Conservation (phyloP, 805 yeast genomes). For the Suhomyces prunicola region DNA sequence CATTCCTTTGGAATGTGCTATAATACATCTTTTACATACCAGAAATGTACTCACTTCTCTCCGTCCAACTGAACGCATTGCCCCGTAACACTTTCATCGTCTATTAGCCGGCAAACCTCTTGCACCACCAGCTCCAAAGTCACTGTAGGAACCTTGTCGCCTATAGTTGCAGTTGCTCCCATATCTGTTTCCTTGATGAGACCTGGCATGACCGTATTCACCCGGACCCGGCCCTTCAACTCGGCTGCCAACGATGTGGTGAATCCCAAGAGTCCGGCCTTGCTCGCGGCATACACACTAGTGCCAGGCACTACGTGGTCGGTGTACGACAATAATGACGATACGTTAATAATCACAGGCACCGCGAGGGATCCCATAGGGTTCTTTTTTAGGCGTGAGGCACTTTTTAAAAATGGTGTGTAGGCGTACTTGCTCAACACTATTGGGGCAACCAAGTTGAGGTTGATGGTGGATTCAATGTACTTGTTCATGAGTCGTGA, state of each 20-base stretch:
- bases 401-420: constrained; percentile 46
- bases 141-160: constrained; percentile 13
- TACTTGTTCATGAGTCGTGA: constrained; percentile 37
- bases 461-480: constrained; percentile 45
- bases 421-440: constrained; percentile 52
- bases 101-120: constrained; percentile 19
- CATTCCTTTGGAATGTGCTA: not conserved
- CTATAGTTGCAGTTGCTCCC: constrained; percentile 37
- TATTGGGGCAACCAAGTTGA: constrained; percentile 63
- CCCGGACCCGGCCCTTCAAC: constrained; percentile 52
- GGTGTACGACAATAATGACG: constrained; percentile 58
- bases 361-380: constrained; percentile 1
- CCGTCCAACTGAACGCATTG: constrained; percentile 19
- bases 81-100: constrained; percentile 27
- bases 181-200: constrained; percentile 64
- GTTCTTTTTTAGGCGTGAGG: not conserved
- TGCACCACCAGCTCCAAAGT: constrained; percentile 27
- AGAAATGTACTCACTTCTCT: not conserved
- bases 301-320: constrained; percentile 49
- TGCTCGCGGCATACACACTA: constrained; percentile 63
- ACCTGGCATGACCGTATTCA: constrained; percentile 69
- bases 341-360: constrained; percentile 54
- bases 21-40: not conserved
- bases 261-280: constrained; percentile 67
- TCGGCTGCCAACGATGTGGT: constrained; percentile 60